phyloP scores from a whole-genome alignment of 2,329 filamentous ascomycete species.

The Exophiala lecanii-corni region DNA sequence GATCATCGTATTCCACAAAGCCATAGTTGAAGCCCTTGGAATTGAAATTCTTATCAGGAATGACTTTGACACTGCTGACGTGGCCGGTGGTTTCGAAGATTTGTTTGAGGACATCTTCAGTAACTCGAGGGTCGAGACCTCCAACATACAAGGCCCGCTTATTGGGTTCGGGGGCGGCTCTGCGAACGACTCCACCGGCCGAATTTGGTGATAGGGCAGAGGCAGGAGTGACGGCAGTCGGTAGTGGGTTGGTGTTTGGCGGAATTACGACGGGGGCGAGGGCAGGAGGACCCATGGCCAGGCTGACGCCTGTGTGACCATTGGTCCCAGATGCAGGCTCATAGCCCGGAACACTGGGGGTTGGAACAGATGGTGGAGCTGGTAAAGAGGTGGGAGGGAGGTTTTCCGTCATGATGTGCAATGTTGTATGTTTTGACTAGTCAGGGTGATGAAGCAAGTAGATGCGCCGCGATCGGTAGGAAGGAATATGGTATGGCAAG shows the following conservation, averaged over 20 bases:
- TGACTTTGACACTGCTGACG: constrained; percentile 98
- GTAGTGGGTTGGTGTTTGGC: constrained; percentile 93
- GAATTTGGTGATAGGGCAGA: constrained; percentile 73
- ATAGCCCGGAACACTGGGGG: constrained; percentile 65
- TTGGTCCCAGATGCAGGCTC: constrained; percentile 69
- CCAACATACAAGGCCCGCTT: constrained; percentile 96
- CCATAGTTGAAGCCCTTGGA: constrained; percentile 98
- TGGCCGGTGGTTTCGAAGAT: constrained; percentile 99
- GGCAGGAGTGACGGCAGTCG: constrained; percentile 81
- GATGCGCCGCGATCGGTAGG: no score
- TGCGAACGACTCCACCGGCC: constrained; percentile 75
- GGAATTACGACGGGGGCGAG: constrained; percentile 81
- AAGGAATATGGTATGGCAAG: no score
- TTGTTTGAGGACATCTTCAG: constrained; percentile 91
- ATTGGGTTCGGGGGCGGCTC: constrained; percentile 94
- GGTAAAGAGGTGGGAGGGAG: constrained; percentile 57
- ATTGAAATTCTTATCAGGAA: constrained; percentile 93
- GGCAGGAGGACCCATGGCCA: constrained; percentile 84
- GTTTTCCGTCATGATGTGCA: constrained; percentile 69
- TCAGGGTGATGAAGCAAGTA: neutral
- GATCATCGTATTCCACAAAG: constrained; percentile 98
- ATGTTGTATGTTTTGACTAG: neutral
- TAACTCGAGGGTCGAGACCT: constrained; percentile 88
- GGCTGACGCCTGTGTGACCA: constrained; percentile 44
- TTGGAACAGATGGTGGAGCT: constrained; percentile 61